Conservation (phyloP, 202 grass and related monocot genomes). For the Elaeis oleifera region DNA sequence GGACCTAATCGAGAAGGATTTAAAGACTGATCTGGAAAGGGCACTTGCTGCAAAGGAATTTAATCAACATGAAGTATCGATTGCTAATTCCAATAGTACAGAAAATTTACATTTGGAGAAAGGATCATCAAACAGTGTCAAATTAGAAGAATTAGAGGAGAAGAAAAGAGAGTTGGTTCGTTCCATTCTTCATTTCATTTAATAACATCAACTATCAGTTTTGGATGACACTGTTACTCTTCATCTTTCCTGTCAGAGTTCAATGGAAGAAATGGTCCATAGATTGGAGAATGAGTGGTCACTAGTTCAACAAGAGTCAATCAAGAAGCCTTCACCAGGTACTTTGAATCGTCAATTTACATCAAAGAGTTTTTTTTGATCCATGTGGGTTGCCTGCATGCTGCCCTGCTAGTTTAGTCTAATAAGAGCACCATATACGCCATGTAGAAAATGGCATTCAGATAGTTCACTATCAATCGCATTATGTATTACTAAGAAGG, state of each 20-base stretch:
- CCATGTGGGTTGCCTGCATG: background rate
- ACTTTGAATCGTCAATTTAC: conserved; percentile 1
- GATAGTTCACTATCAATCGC: no score
- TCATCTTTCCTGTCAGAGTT: conserved; percentile 32
- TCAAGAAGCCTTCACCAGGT: conserved; percentile 77
- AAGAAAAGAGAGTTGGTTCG: conserved; percentile 68
- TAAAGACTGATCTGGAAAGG: conserved; percentile 60
- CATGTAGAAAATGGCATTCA: no score
- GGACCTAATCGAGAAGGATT: conserved; percentile 37
- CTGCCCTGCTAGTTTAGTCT: background rate
- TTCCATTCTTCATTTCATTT: conserved; percentile 10
- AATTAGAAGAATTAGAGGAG: conserved; percentile 62
- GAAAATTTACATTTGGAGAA: conserved; percentile 41
- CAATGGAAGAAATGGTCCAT: conserved; percentile 49
- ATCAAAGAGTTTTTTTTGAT: conserved; percentile 1
- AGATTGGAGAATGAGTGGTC: conserved; percentile 64
- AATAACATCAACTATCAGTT: background rate
- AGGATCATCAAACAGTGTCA: conserved; percentile 40
- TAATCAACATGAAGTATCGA: conserved; percentile 36
- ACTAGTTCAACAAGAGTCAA: conserved; percentile 61
- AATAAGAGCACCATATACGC: no score
- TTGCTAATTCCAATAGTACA: conserved; percentile 27
- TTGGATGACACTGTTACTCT: conserved; percentile 1
- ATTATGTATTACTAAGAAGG: no score
- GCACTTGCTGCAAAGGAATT: conserved; percentile 39